Conservation (phyloP, 495 filamentous ascomycete genomes). For the Cercophora newfieldiana region DNA sequence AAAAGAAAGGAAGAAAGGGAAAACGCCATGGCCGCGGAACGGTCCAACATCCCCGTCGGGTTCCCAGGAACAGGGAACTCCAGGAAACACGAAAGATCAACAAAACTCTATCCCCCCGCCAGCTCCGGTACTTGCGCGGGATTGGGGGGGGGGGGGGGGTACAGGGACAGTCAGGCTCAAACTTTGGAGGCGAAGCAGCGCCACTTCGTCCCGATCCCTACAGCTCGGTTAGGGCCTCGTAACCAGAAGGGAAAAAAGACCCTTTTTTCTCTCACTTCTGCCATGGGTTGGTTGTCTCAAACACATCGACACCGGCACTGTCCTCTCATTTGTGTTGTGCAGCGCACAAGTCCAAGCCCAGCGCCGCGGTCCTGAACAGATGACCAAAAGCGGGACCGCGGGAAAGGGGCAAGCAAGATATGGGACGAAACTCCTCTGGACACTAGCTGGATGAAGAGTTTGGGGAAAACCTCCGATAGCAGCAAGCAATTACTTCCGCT, state of each 20-base stretch:
- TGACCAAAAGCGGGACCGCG: not conserved
- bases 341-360: not conserved
- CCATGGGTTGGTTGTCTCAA: no score
- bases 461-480: not conserved
- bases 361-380: not conserved
- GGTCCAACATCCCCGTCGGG: not conserved
- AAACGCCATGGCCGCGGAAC: not conserved
- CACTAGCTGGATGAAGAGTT: not conserved
- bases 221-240: not conserved
- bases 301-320: not conserved
- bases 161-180: not conserved
- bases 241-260: not conserved
- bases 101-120: not conserved
- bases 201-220: not conserved
- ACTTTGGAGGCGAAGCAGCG: not conserved
- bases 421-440: constrained; percentile 5
- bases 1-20: no score
- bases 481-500: not conserved
- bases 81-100: not conserved
- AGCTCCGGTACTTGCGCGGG: not conserved
- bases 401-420: constrained; percentile 1
- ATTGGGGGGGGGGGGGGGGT: not conserved
- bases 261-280: not conserved
- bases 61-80: not conserved
- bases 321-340: not conserved